Percentiles rank a stretch among this genome's conserved stretches.
These are phyloP conservation scores for Quercus lobata DNA, from an alignment of 331 rosid genomes.

Conservation along the genomic window DNA sequence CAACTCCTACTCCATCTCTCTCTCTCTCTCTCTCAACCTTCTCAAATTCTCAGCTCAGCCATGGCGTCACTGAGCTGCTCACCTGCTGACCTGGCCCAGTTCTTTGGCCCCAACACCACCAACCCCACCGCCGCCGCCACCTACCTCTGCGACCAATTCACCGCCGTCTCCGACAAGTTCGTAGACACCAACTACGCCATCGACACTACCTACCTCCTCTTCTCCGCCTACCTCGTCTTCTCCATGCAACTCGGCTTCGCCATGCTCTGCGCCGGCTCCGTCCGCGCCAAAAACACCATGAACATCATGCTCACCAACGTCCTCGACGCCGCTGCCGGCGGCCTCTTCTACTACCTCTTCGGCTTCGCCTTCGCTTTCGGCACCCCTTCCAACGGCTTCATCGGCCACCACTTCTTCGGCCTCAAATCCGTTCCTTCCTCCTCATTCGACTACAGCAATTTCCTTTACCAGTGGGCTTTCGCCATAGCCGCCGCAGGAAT, in stretches of 20 bases:
- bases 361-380: slow-evolving; percentile 94
- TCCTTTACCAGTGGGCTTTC: slow-evolving; percentile 92
- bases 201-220: slow-evolving; percentile 72
- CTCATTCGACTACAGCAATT: slow-evolving; percentile 41
- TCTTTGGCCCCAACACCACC: slow-evolving; percentile 58
- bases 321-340: slow-evolving; percentile 89
- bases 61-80: slow-evolving; percentile 24
- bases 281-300: slow-evolving; percentile 93
- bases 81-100: slow-evolving; percentile 25
- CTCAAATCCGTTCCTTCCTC: slow-evolving; percentile 37
- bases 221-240: slow-evolving; percentile 92
- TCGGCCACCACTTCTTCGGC: slow-evolving; percentile 74
- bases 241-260: slow-evolving; percentile 98
- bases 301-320: slow-evolving; percentile 98
- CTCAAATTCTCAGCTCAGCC: neutral
- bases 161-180: slow-evolving; percentile 27
- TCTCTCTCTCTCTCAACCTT: neutral
- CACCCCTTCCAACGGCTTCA: slow-evolving; percentile 70
- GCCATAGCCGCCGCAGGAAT: slow-evolving; percentile 97
- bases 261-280: slow-evolving; percentile 97
- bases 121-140: slow-evolving; percentile 50
- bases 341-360: slow-evolving; percentile 82
- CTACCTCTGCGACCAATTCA: slow-evolving; percentile 48
- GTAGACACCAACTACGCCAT: slow-evolving; percentile 48
- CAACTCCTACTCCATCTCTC: neutral